phyloP scores from a whole-genome alignment of 441 rosid genomes.

The Bocquillonia castaneifolia region DNA sequence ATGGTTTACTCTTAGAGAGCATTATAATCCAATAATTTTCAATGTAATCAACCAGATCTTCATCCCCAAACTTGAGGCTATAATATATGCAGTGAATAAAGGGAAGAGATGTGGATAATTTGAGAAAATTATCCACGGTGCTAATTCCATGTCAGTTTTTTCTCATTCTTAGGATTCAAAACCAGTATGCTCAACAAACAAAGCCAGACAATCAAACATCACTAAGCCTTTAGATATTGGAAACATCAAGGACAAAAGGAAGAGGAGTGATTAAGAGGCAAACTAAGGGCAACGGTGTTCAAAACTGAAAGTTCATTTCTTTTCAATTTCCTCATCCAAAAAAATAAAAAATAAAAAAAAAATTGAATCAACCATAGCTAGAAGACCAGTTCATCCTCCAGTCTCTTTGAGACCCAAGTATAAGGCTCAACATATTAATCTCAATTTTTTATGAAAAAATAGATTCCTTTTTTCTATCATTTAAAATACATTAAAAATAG shows the following conservation, averaged over 20 bases:
- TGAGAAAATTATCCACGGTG: neutral
- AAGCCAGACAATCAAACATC: neutral
- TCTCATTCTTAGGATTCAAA: neutral
- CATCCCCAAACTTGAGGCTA: too few relatives aligned
- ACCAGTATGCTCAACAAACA: neutral
- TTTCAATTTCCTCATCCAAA: neutral
- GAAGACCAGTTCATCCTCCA: neutral
- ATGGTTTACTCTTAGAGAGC: too few relatives aligned
- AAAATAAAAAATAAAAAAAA: neutral
- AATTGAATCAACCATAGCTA: constrained; percentile 2
- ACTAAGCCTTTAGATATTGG: neutral
- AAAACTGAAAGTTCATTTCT: neutral
- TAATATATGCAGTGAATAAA: neutral
- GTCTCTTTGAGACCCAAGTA: neutral
- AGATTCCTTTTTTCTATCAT: neutral
- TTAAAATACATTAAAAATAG: neutral
- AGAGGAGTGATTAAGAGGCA: neutral
- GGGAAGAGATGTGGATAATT: neutral
- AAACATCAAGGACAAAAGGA: neutral
- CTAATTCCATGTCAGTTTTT: neutral
- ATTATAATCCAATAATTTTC: too few relatives aligned
- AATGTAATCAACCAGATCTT: too few relatives aligned
- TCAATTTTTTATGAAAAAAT: neutral
- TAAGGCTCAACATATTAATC: neutral
- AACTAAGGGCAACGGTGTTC: neutral